A percentile compares a stretch with the other conserved stretches of the same genome.
These are phyloP conservation scores for Fusarium stilboides DNA, from an alignment of 2,329 filamentous ascomycete species.

Conservation along the genomic window DNA sequence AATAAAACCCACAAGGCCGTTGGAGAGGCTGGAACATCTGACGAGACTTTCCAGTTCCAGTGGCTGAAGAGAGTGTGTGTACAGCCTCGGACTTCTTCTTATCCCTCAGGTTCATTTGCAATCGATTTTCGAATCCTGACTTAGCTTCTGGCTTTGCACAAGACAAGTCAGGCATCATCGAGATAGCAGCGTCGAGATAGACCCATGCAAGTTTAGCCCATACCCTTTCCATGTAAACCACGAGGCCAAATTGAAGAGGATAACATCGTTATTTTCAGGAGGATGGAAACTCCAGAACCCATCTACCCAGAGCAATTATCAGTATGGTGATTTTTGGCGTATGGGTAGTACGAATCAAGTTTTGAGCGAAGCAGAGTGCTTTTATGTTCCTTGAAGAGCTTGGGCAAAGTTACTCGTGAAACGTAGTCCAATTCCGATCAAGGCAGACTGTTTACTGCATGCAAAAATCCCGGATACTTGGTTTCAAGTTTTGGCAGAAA, in stretches of 20 bases:
- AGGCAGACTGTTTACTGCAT: background rate
- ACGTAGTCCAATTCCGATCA: background rate
- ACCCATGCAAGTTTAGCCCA: slow-evolving; percentile 4
- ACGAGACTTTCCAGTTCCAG: slow-evolving; percentile 6
- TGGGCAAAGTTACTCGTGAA: background rate
- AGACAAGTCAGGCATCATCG: background rate
- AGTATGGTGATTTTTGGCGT: too few relatives aligned
- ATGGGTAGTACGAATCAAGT: background rate
- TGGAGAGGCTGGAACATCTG: slow-evolving; percentile 5
- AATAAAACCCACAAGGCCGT: background rate
- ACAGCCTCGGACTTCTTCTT: background rate
- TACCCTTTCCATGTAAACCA: slow-evolving; percentile 9
- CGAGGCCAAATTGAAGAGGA: slow-evolving; percentile 6
- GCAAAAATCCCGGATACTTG: background rate
- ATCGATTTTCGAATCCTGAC: background rate
- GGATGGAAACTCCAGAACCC: background rate
- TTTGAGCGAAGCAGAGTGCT: background rate
- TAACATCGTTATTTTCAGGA: background rate
- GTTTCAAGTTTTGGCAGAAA: background rate
- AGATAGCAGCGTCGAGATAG: background rate
- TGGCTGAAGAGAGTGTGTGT: background rate
- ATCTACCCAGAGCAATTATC: background rate
- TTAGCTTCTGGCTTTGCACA: background rate
- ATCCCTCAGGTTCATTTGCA: background rate
- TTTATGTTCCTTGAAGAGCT: background rate